phyloP scores from a whole-genome alignment of 257 asterid species.

The Fraxinus excelsior region DNA sequence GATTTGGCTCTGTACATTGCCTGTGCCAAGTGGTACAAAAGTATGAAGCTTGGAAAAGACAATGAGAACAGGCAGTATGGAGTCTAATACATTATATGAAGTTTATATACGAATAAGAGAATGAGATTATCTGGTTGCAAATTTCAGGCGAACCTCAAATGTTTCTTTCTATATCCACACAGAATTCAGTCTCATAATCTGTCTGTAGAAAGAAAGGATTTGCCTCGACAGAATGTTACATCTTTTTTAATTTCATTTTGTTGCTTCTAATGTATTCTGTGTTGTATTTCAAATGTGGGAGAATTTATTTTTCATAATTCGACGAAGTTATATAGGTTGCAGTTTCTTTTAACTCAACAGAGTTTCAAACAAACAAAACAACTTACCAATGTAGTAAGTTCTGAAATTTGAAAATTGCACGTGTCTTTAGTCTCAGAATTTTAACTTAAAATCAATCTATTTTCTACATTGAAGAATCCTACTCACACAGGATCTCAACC shows the following conservation, averaged over 20 bases:
- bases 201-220: background rate
- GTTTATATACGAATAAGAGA: background rate
- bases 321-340: no score
- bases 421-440: no score
- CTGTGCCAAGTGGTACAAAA: slow-evolving; percentile 70
- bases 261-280: no score
- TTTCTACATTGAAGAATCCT: no score
- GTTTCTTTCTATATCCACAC: background rate
- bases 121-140: background rate
- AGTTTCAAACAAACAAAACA: no score
- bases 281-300: no score
- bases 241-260: background rate
- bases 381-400: no score
- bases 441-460: no score
- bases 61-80: slow-evolving; percentile 32
- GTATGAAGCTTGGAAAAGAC: slow-evolving; percentile 44
- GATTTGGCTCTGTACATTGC: slow-evolving; percentile 62
- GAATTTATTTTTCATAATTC: no score
- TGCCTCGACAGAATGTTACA: background rate
- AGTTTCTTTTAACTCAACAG: no score
- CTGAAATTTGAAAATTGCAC: no score
- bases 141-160: background rate
- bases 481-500: no score
- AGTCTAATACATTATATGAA: slow-evolving; percentile 30
- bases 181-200: background rate